Base-by-base conservation (phyloP, 2,329 filamentous ascomycete genomes). In the Epichloe gansuensis region DNA sequence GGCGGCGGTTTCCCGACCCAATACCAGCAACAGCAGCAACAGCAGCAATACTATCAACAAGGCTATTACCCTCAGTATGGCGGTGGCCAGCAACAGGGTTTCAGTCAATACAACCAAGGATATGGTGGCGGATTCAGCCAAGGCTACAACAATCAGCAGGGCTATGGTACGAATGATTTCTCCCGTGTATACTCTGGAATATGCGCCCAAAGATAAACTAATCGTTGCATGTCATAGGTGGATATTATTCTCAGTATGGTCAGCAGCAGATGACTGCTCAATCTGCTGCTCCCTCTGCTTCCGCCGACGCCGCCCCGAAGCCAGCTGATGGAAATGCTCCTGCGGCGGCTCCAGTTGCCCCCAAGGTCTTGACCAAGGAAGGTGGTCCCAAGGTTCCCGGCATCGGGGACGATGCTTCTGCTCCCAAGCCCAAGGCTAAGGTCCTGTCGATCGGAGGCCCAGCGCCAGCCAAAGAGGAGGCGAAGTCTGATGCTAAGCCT, bases 371-470 rank as follows among this genome's bases (percentile, higher is more conserved):
- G 54, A 73, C 69, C 61, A 81, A 77, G 66, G 75, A 76, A 55
- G 77, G 76, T 35, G 76, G 76, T 43, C 68, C 80, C 47, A 87
- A 85, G 67, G 82, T 85, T 17, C 68, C 85, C 58, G 84, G 86
- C 46, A 84, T 95, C 52, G 85, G 86, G 45, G 76, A 72, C 17
- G 69, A 72, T 51, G 70, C 77, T 25, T 73, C 76, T 38, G 70
- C 77, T n/a, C 72, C 77, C 39, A 78, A 82, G 65, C 69, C 73
- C 55, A 75, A 75, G 66, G 61, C 69, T 17, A 75, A 77, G 63
- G 71, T 73, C 23, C 65, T 75, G 38, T 72, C 72, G 11, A 72
- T 75, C 51, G 67, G 71, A 31, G 66, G 62, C 43, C 57, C 66
- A 5, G 56, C 63, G 12, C 57, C 66, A 35, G 59, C 68, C 56